A percentile compares a stretch with the other conserved stretches of the same genome.
Evolutionary conservation across 2,329 filamentous ascomycete species (phyloP).

Genomic region (Fusarium continuum): DNA sequence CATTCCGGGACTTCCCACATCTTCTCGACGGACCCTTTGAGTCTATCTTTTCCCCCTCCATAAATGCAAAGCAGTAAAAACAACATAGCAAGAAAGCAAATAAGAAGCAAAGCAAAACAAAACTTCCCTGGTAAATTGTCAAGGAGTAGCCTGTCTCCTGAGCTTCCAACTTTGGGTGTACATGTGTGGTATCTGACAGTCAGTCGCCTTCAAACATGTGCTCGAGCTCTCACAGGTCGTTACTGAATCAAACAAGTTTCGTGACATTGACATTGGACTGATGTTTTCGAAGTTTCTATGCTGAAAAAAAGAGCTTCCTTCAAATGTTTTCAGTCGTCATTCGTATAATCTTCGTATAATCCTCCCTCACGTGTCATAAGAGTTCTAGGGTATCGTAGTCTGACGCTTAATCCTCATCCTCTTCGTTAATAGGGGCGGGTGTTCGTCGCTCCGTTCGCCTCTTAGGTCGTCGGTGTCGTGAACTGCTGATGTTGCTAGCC

Average conservation of each 20-base stretch:
- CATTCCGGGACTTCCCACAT: neutral
- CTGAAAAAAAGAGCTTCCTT: conserved; percentile 32
- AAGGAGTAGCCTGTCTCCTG: neutral
- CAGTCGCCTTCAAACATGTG: conserved; percentile 31
- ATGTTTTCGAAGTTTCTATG: conserved; percentile 34
- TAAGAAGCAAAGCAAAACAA: conserved; percentile 9
- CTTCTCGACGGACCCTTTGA: neutral
- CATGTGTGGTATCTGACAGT: conserved; percentile 44
- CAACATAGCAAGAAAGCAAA: conserved; percentile 12
- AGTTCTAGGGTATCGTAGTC: conserved; percentile 4
- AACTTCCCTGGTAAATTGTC: conserved; percentile 1
- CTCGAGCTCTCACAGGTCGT: conserved; percentile 21
- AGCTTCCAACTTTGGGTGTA: conserved; percentile 20
- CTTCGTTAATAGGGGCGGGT: conserved; percentile 78
- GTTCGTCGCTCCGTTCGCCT: conserved; percentile 74
- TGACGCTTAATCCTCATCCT: conserved; percentile 66
- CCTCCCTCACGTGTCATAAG: neutral
- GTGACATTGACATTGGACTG: conserved; percentile 29
- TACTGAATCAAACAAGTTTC: conserved; percentile 31
- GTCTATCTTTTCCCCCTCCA: neutral
- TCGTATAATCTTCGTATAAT: conserved; percentile 19
- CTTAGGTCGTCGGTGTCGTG: conserved; percentile 72
- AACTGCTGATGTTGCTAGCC: conserved; percentile 82
- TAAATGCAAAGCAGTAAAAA: conserved; percentile 8
- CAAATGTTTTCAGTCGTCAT: conserved; percentile 32